Evolutionary conservation across 2,329 filamentous ascomycete genomes (phyloP).

Genomic region (Colletotrichum filicis): DNA sequence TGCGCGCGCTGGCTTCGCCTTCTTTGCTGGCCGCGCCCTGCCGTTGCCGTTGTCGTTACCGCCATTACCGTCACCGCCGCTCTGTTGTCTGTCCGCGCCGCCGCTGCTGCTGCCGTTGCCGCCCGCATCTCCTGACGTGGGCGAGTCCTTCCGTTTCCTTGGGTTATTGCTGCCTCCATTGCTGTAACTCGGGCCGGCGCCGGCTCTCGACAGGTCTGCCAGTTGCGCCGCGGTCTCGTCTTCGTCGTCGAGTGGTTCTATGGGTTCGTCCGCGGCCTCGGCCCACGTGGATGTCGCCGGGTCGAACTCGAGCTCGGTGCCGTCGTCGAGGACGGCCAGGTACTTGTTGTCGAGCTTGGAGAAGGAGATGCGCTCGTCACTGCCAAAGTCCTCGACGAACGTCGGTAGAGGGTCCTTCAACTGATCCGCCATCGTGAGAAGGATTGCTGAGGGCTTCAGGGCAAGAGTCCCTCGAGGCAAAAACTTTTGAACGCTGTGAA

Average conservation of each 20-base stretch:
- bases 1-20: slow-evolving; percentile 59
- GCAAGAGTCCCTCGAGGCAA: neutral
- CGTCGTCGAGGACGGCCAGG: slow-evolving; percentile 85
- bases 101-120: neutral
- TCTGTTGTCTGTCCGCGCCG: slow-evolving; percentile 23
- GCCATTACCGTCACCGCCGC: slow-evolving; percentile 52
- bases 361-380: slow-evolving; percentile 86
- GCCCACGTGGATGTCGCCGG: slow-evolving; percentile 78
- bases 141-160: slow-evolving; percentile 57
- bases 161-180: slow-evolving; percentile 35
- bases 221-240: slow-evolving; percentile 44
- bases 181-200: slow-evolving; percentile 37
- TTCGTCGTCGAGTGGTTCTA: slow-evolving; percentile 51
- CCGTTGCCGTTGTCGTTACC: slow-evolving; percentile 32
- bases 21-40: slow-evolving; percentile 52
- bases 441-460: neutral
- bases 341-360: slow-evolving; percentile 86
- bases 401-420: slow-evolving; percentile 62
- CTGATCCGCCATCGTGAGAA: slow-evolving; percentile 20
- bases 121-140: slow-evolving; percentile 31
- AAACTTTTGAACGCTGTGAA: neutral
- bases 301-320: slow-evolving; percentile 87
- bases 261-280: slow-evolving; percentile 63
- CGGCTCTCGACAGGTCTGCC: slow-evolving; percentile 37
- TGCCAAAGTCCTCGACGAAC: slow-evolving; percentile 75